A percentile compares a stretch with the other conserved stretches of the same genome.
Evolutionary conservation across 306 rosid genomes (phyloP).

Genomic region (Vicia villosa): DNA sequence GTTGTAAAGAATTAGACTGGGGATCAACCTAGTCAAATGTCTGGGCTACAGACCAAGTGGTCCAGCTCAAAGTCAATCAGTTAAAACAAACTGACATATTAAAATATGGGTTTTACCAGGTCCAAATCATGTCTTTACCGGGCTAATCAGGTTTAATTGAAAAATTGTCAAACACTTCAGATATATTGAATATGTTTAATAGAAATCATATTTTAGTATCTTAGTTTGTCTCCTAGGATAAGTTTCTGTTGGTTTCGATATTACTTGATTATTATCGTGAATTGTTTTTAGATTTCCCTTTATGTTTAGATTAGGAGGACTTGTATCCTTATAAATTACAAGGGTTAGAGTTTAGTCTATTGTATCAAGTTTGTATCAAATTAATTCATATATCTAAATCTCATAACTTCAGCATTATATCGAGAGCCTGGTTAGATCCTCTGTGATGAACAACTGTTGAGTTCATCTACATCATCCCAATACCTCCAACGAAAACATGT

Average conservation of each 20-base stretch:
- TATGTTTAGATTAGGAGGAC: not conserved
- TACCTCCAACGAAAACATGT: not conserved
- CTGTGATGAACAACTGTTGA: not conserved
- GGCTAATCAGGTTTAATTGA: not conserved
- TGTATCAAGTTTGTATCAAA: not conserved
- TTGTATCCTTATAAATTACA: not conserved
- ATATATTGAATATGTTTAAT: not conserved
- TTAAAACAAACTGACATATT: not conserved
- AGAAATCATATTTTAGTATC: not conserved
- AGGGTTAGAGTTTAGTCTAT: not conserved
- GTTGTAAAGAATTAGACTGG: not conserved
- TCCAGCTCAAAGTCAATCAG: not conserved
- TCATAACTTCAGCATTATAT: not conserved
- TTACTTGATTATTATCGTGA: not conserved
- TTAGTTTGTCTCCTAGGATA: not conserved
- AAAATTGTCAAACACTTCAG: conserved; percentile 15
- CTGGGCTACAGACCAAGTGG: not conserved
- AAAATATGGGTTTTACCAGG: not conserved
- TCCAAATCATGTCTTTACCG: conserved; percentile 5
- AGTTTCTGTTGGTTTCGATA: not conserved
- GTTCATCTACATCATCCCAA: not conserved
- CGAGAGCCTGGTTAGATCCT: not conserved
- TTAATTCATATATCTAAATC: not conserved
- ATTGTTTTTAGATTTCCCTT: not conserved
- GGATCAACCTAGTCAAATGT: conserved; percentile 25